Evolutionary conservation across 1,284 basidiomycete species (phyloP).

Genomic region (Moniliella sp.): DNA sequence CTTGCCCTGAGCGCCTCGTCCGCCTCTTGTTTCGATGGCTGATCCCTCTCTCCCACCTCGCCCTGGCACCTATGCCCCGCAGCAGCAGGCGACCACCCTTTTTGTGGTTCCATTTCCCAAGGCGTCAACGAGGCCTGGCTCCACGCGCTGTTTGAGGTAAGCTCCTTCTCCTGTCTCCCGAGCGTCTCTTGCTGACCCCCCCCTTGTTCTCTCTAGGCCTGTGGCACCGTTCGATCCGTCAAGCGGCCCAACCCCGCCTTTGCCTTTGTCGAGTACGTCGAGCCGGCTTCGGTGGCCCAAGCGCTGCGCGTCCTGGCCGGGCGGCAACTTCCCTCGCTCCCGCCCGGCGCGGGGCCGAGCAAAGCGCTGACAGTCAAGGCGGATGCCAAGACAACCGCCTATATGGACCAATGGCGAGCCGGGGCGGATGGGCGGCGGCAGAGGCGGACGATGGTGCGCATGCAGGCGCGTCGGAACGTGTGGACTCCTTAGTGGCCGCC

Average conservation of each 20-base stretch:
- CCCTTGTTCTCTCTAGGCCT: slow-evolving; percentile 50
- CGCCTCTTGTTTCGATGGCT: too few relatives aligned
- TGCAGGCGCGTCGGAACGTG: too few relatives aligned
- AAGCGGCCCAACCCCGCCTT: slow-evolving; percentile 82
- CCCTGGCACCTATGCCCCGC: too few relatives aligned
- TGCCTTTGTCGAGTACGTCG: slow-evolving; percentile 76
- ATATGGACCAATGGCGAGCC: too few relatives aligned
- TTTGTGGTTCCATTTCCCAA: slow-evolving; percentile 89
- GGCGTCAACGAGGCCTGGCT: slow-evolving; percentile 61
- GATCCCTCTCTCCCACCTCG: too few relatives aligned
- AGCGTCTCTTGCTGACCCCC: too few relatives aligned
- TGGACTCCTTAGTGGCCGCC: too few relatives aligned
- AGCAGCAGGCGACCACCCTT: slow-evolving; percentile 42
- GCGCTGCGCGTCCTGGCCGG: slow-evolving; percentile 59
- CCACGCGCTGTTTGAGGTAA: slow-evolving; percentile 52
- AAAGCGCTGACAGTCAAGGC: slow-evolving; percentile 60
- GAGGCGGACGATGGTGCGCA: too few relatives aligned
- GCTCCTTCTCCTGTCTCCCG: slow-evolving; percentile 26
- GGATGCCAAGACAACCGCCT: slow-evolving; percentile 86
- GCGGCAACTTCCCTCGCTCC: slow-evolving; percentile 44
- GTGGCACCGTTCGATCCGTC: slow-evolving; percentile 63
- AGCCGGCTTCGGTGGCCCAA: slow-evolving; percentile 63
- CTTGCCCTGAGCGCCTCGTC: too few relatives aligned
- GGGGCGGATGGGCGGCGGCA: too few relatives aligned
- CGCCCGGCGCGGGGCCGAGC: slow-evolving; percentile 7